Evolutionary conservation across 2,329 filamentous ascomycete genomes (phyloP).

Genomic region (Plenodomus tracheiphilus): DNA sequence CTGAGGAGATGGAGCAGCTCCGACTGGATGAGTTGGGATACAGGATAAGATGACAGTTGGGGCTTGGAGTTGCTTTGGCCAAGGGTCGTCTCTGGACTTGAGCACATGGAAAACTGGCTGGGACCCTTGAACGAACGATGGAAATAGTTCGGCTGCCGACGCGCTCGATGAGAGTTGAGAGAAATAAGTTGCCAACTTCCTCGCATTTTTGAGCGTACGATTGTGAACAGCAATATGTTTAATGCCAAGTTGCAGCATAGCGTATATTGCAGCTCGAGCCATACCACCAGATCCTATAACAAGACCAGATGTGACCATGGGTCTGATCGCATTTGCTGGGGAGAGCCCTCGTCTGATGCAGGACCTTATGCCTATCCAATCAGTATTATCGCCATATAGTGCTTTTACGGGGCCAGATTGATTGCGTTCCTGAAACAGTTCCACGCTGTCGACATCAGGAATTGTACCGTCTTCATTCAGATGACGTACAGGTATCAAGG

Average conservation of each 20-base stretch:
- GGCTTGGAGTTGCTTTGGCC: conserved; percentile 64
- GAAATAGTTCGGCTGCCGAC: conserved; percentile 22
- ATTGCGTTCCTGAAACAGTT: conserved; percentile 60
- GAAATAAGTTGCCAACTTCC: conserved; percentile 70
- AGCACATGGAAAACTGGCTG: conserved; percentile 61
- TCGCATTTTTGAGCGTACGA: conserved; percentile 66
- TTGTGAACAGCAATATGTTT: conserved; percentile 76
- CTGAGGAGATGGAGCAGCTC: conserved; percentile 65
- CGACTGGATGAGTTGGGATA: conserved; percentile 70
- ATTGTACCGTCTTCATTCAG: conserved; percentile 59
- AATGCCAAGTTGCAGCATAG: conserved; percentile 78
- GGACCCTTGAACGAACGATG: conserved; percentile 28
- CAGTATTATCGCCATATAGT: conserved; percentile 77
- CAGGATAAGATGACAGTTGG: conserved; percentile 77
- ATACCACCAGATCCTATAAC: conserved; percentile 68
- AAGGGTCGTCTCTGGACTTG: conserved; percentile 59
- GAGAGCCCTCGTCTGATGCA: conserved; percentile 73
- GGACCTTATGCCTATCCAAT: conserved; percentile 77
- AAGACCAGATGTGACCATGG: conserved; percentile 53
- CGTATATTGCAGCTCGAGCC: conserved; percentile 76
- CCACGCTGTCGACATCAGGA: conserved; percentile 57
- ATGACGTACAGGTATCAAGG: conserved; percentile 70
- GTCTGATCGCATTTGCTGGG: conserved; percentile 64
- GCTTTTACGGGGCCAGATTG: conserved; percentile 67
- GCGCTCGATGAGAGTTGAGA: conserved; percentile 50